Percentiles rank a stretch among this genome's conserved stretches.
Evolutionary conservation across 2,329 filamentous ascomycete species (phyloP).

Genomic region (Westerdykella ornata): DNA sequence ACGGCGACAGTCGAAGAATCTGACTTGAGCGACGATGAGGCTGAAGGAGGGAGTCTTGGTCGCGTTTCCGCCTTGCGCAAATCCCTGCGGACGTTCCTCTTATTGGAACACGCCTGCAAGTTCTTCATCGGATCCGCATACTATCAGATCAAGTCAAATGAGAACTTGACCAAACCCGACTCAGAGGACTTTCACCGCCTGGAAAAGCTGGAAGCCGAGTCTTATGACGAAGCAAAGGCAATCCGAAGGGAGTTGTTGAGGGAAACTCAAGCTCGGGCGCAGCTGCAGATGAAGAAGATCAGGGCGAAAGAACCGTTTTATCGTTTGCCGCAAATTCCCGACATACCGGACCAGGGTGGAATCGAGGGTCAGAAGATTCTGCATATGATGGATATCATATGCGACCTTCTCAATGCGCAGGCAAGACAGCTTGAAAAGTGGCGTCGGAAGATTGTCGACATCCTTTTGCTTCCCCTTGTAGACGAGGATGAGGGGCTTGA

Average conservation of each 20-base stretch:
- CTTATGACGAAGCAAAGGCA: slow-evolving; percentile 71
- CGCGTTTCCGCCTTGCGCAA: slow-evolving; percentile 56
- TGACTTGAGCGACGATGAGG: slow-evolving; percentile 32
- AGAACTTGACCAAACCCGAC: slow-evolving; percentile 56
- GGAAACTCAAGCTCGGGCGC: slow-evolving; percentile 53
- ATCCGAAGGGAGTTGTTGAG: slow-evolving; percentile 72
- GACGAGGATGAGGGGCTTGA: slow-evolving; percentile 71
- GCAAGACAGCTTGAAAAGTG: slow-evolving; percentile 64
- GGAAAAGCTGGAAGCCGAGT: slow-evolving; percentile 63
- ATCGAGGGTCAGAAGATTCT: slow-evolving; percentile 65
- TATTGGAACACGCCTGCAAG: slow-evolving; percentile 70
- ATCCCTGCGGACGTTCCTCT: slow-evolving; percentile 64
- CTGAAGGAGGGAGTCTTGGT: slow-evolving; percentile 34
- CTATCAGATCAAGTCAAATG: slow-evolving; percentile 73
- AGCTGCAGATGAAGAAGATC: slow-evolving; percentile 56
- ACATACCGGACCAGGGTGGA: slow-evolving; percentile 55
- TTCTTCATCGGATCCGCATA: slow-evolving; percentile 82
- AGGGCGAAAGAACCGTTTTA: slow-evolving; percentile 14
- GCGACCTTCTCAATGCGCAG: slow-evolving; percentile 63
- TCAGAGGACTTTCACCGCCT: slow-evolving; percentile 60
- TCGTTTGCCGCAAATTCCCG: slow-evolving; percentile 40
- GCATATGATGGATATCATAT: slow-evolving; percentile 60
- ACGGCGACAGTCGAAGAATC: slow-evolving; percentile 26
- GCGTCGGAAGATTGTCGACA: slow-evolving; percentile 64
- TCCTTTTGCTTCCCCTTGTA: slow-evolving; percentile 68